Conservation (phyloP, 805 yeast genomes). For the Ogataea ganodermae region DNA sequence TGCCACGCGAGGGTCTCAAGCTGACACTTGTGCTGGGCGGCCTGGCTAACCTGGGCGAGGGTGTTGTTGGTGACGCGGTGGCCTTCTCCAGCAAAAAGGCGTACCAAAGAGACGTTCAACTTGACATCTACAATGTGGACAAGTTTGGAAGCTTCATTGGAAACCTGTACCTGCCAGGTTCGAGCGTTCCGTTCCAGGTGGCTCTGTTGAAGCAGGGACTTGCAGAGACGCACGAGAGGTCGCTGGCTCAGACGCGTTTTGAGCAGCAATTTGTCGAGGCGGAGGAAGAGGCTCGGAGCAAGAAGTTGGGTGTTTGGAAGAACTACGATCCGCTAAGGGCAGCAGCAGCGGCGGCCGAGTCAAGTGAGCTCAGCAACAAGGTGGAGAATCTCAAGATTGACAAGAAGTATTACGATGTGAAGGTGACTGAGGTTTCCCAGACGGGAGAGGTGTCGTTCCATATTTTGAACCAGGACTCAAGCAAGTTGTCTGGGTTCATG, state of each 20-base stretch:
- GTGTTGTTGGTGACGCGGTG: conserved; percentile 49
- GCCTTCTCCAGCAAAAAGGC: conserved; percentile 54
- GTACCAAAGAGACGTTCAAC: conserved; percentile 71
- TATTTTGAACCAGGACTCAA: conserved; percentile 39
- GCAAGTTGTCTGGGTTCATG: conserved; percentile 47
- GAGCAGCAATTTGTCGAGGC: conserved; percentile 58
- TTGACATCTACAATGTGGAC: conserved; percentile 70
- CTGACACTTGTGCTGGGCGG: conserved; percentile 79
- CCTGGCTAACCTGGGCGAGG: conserved; percentile 45
- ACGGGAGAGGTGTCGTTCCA: conserved; percentile 51
- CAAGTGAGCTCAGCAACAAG: conserved; percentile 11
- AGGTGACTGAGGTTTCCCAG: conserved; percentile 49
- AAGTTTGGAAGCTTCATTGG: conserved; percentile 83
- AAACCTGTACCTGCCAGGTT: conserved; percentile 55
- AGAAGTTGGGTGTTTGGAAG: conserved; percentile 67
- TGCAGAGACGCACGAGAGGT: conserved; percentile 63
- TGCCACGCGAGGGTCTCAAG: conserved; percentile 72
- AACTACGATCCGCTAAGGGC: conserved; percentile 46
- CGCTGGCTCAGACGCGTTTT: conserved; percentile 59
- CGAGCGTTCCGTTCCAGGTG: conserved; percentile 57
- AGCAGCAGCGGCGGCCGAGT: background rate
- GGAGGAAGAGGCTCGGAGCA: conserved; percentile 58
- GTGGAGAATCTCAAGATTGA: conserved; percentile 30
- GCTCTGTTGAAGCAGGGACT: conserved; percentile 62
- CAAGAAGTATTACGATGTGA: conserved; percentile 49